These are phyloP conservation scores for Plantago elongata DNA, from an alignment of 257 asterid species.

Conservation along the genomic window DNA sequence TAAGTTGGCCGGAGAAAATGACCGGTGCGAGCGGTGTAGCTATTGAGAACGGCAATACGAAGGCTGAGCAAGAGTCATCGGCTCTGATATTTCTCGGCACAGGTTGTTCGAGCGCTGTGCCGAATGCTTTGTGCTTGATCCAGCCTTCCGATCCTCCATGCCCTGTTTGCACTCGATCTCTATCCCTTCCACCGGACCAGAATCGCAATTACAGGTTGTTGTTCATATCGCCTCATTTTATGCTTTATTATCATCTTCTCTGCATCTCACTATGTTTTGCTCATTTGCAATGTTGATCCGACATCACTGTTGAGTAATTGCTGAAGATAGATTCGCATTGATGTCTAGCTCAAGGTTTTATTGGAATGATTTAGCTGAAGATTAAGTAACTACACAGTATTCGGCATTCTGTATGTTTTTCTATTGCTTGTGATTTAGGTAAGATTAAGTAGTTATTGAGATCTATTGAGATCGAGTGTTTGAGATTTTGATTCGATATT, in stretches of 20 bases:
- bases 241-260: not conserved
- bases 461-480: too few relatives aligned
- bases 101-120: conserved; percentile 94
- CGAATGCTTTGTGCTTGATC: conserved; percentile 77
- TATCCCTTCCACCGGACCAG: conserved; percentile 58
- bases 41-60: conserved; percentile 42
- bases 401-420: too few relatives aligned
- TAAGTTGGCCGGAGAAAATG: conserved; percentile 19
- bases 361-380: too few relatives aligned
- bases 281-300: too few relatives aligned
- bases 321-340: too few relatives aligned
- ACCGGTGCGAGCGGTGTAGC: conserved; percentile 28
- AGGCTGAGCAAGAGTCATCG: conserved; percentile 35
- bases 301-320: too few relatives aligned
- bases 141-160: conserved; percentile 91
- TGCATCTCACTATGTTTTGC: not conserved
- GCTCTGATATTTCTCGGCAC: conserved; percentile 87
- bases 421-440: too few relatives aligned
- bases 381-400: too few relatives aligned
- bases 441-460: too few relatives aligned
- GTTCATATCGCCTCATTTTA: not conserved
- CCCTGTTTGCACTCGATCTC: conserved; percentile 61
- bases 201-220: conserved; percentile 86
- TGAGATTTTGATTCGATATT: too few relatives aligned
- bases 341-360: too few relatives aligned